A percentile compares a stretch with the other conserved stretches of the same genome.
Evolutionary conservation across 2,329 filamentous ascomycete genomes (phyloP).

Genomic region (Fusarium cicatricum): DNA sequence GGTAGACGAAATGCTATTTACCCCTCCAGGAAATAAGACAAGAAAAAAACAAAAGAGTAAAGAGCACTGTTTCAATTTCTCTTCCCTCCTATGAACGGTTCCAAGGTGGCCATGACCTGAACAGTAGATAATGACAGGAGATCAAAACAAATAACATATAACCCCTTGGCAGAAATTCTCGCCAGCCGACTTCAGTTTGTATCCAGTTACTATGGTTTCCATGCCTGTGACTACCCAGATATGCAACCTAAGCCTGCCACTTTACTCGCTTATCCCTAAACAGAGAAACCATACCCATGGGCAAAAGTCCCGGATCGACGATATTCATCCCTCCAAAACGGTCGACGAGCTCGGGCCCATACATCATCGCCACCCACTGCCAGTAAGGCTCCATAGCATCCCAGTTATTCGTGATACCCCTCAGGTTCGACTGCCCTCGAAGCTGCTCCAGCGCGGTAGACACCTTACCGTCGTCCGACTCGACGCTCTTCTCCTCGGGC

Average conservation of each 20-base stretch:
- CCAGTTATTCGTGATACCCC: slow-evolving; percentile 43
- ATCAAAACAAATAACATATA: not conserved
- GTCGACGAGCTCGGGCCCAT: slow-evolving; percentile 54
- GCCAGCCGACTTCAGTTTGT: not conserved
- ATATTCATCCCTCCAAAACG: slow-evolving; percentile 56
- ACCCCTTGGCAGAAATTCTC: no score
- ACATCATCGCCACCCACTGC: slow-evolving; percentile 57
- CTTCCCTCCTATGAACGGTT: no score
- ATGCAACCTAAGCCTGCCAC: slow-evolving; percentile 46
- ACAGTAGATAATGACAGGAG: no score
- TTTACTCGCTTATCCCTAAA: slow-evolving; percentile 54
- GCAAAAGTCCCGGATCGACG: slow-evolving; percentile 55
- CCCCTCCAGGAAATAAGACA: no score
- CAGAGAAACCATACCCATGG: slow-evolving; percentile 57
- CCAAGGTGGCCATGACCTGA: no score
- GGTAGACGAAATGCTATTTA: no score
- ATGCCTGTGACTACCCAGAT: not conserved
- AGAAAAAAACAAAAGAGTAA: no score
- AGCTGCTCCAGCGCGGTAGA: slow-evolving; percentile 35
- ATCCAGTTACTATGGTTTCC: not conserved
- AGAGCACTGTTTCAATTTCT: no score
- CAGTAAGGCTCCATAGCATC: slow-evolving; percentile 52
- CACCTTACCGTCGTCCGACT: slow-evolving; percentile 39
- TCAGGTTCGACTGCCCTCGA: slow-evolving; percentile 17
- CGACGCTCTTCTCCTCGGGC: slow-evolving; percentile 42